Base-by-base conservation (phyloP, 2,329 filamentous ascomycete species). In the Sporothrix brunneoviolacea region DNA sequence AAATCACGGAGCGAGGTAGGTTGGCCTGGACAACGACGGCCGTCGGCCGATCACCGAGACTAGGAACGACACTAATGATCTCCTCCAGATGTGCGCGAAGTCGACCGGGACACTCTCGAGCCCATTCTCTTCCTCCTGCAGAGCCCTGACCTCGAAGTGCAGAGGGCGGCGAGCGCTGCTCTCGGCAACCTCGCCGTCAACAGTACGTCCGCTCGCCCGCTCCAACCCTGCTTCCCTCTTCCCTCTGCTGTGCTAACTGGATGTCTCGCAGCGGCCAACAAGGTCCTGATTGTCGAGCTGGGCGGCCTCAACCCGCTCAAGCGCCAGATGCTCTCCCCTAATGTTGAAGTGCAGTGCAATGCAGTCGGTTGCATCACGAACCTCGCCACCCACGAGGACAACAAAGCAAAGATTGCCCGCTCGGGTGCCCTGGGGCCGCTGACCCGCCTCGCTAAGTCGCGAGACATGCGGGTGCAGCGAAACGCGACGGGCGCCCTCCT, bases 321-420 rank as follows among this genome's bases (percentile, higher is more conserved):
- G 69, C 86, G 88, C 58, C 93, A 98, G 70, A 98, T 98, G 93
- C 89, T 94, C 71, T 97, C 91, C 51, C 81, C 86, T 41, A 98
- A 98, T 62, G 93, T 98, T 59, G 93, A 98, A 67, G 93, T 98
- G 22, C 93, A 98, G 70, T 98, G 93, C 75, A 98, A 98, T 68
- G 93, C 93, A 38, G 93, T 98, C 54, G 93, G 93, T 46, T 98
- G 93, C 73, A 98, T 98, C 67, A 98, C 93, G 40, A 98, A 98
- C 65, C 72, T 98, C 51, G 93, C 93, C 49, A 98, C 93, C 3
- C 93, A 98, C 64, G 93, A 98, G 71, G 93, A 97, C 61, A 98
- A 98, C 73, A 98, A 98, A 73, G 91, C 93, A 52, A 96, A 95
- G 72, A 98, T 98, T 67, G 93, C 93, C 59, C 82, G 89, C 55